Percentiles rank a stretch among this genome's conserved stretches.
Evolutionary conservation across 208 protist species (phyloP).

Genomic region (Lotmaria passim): DNA sequence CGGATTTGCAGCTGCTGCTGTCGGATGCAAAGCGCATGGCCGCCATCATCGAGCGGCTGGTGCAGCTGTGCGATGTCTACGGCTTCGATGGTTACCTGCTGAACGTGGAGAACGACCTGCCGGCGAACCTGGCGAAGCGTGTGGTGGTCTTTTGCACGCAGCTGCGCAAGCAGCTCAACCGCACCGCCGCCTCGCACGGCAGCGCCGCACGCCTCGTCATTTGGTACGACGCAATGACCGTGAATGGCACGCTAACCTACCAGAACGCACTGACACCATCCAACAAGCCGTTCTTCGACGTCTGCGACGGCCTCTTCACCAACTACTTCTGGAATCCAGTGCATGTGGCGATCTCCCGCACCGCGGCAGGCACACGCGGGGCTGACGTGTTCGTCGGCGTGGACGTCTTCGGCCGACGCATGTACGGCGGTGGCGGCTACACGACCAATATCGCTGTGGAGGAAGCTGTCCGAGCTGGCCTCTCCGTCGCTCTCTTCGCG

Average conservation of each 20-base stretch:
- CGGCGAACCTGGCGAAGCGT: slow-evolving; percentile 42
- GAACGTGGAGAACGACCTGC: slow-evolving; percentile 84
- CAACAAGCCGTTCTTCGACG: slow-evolving; percentile 89
- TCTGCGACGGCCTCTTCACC: slow-evolving; percentile 82
- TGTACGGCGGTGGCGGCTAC: slow-evolving; percentile 81
- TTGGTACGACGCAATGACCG: slow-evolving; percentile 93
- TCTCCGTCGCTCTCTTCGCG: slow-evolving; percentile 91
- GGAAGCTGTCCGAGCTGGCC: slow-evolving; percentile 21
- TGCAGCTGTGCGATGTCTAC: slow-evolving; percentile 65
- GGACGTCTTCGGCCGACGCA: slow-evolving; percentile 84
- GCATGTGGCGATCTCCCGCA: slow-evolving; percentile 35
- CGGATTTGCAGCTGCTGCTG: slow-evolving; percentile 46
- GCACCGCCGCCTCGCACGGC: not conserved
- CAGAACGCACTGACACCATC: slow-evolving; percentile 79
- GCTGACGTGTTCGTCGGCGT: slow-evolving; percentile 82
- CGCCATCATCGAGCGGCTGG: slow-evolving; percentile 52
- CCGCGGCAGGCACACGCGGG: slow-evolving; percentile 37
- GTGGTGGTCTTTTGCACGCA: slow-evolving; percentile 61
- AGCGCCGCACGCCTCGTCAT: slow-evolving; percentile 54
- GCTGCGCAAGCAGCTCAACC: slow-evolving; percentile 51
- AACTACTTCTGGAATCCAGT: slow-evolving; percentile 90
- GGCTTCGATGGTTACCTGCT: slow-evolving; percentile 93
- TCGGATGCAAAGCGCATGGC: slow-evolving; percentile 48
- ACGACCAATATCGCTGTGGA: slow-evolving; percentile 57
- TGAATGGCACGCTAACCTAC: slow-evolving; percentile 58